Base-by-base conservation (phyloP, 2,329 filamentous ascomycete genomes). In the Ophiostoma pallidulum region DNA sequence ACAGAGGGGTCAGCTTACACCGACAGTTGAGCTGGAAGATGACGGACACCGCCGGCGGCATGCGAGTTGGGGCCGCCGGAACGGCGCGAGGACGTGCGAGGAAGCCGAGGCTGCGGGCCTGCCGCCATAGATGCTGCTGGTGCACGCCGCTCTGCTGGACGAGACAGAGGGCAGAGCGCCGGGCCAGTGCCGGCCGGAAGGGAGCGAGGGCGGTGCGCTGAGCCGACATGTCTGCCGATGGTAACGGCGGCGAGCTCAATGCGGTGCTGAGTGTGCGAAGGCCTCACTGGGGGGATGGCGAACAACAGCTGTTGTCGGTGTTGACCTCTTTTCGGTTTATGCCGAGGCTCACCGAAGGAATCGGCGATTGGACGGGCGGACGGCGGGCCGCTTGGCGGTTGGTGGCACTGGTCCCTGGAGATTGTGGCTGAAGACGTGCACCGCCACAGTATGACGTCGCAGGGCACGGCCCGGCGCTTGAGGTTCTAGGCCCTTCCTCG, bases 111-210 rank as follows among this genome's bases (percentile, higher is more conserved):
- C 28, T 38, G n/a, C 28, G 8, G 18, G 32, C 24, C 16, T 37
- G 33, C 33, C 20, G 46, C 39, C 40, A 31, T 32, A 33, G 40
- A 33, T 28, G 46, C 33, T 43, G 45, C 31, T 41, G 22, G 7
- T 35, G 20, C n/a, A n/a, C n/a, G n/a, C n/a, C n/a, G n/a, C 19
- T 37, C 8, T 26, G 31, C 24, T 18, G 32, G 32, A 41, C 29
- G 22, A 41, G 14, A 8, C 16, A 37, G 16, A 47, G 16, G 6
- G 31, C 29, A 2, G 22, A n/a, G 10, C 32, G 45, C 33, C 28
- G 33, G 26, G 13, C 7, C 18, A 43, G 26, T 4, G 33, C 14
- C 4, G 40, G 47, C 26, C 41, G 47, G 33, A 48, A 13, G 28
- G 41, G 36, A 6, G 31, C n/a, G 13, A 38, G 20, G 16, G 32